phyloP scores from a whole-genome alignment of 257 asterid species.

The Apocynum venetum region DNA sequence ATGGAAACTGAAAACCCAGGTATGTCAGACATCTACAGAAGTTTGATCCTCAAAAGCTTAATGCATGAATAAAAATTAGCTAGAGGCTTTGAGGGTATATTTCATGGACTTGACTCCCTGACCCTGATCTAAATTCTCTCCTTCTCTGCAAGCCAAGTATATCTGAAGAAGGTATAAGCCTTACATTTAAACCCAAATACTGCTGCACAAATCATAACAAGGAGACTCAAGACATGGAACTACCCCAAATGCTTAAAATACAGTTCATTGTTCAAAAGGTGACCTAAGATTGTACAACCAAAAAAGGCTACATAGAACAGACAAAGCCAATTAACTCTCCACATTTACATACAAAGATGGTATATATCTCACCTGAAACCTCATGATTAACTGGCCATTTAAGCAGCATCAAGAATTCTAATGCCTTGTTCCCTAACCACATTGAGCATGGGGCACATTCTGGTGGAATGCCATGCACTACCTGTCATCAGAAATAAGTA shows the following conservation, averaged over 20 bases:
- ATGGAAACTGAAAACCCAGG: neutral
- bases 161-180: neutral
- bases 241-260: neutral
- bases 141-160: neutral
- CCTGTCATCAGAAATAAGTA: conserved; percentile 71
- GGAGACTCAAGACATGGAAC: neutral
- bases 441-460: conserved; percentile 67
- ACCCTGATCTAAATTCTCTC: neutral
- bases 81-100: neutral
- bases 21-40: neutral
- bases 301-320: conserved; percentile 8
- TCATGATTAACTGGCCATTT: conserved; percentile 54
- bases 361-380: conserved; percentile 63
- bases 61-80: neutral
- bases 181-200: neutral
- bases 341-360: conserved; percentile 21
- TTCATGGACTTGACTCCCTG: neutral
- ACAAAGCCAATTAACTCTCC: conserved; percentile 18
- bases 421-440: conserved; percentile 53
- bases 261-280: neutral
- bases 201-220: neutral
- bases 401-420: conserved; percentile 51
- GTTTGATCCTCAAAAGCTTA: neutral
- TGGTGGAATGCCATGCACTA: conserved; percentile 64
- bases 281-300: conserved; percentile 1